Evolutionary conservation across 1,139 yeast species (phyloP), one percentile per base, ranked within the genome.

Genomic region (Blastobotrys raffinosifermentans): DNA sequence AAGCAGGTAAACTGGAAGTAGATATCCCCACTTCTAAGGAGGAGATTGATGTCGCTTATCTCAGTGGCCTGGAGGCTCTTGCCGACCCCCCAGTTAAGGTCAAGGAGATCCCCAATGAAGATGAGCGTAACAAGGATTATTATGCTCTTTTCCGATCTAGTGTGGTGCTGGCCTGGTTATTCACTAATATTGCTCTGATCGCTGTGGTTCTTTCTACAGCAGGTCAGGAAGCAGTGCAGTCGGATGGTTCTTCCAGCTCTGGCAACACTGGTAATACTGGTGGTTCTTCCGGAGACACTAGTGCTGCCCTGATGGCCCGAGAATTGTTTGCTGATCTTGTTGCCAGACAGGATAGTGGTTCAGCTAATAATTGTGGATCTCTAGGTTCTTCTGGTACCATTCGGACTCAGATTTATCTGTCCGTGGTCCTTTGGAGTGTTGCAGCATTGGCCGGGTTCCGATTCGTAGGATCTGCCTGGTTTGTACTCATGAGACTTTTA

Each of bases 161-260:
- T 68, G 84, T 87, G 3, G 94, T 83, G n/a, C 64, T 83, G 39
- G 56, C 72, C 4, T 83, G 94, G 94, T 77, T 83, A 73, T 64
- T 81, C 40, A 70, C 84, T 39, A 83, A 83, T 55, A 76, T 81
- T 46, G 71, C 80, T 2, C 49, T 73, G 22, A 61, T 80, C 31
- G 89, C 87, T 0, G 66, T 81, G 20, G 89, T 83, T 2, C 69
- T 82, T 34, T 77, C 79, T 49, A 75, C 85, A 0, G 86, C 84
- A 26, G 80, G 89, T 0, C 57, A 77, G 20, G 45, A 41, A 31
- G 58, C 54, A 5, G 41, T 55, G 35, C 52, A 34, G 7, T 13
- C 29, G 11, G 14, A 13, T 10, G 19, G 14, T 10, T 4, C 18
- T 10, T 29, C 7, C 22, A 9, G 5, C 9, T 4, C 31, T 17